Percentiles rank a stretch among this genome's conserved stretches.
phyloP scores from a whole-genome alignment of 2,329 filamentous ascomycete species.

The Ascosphaera apis region DNA sequence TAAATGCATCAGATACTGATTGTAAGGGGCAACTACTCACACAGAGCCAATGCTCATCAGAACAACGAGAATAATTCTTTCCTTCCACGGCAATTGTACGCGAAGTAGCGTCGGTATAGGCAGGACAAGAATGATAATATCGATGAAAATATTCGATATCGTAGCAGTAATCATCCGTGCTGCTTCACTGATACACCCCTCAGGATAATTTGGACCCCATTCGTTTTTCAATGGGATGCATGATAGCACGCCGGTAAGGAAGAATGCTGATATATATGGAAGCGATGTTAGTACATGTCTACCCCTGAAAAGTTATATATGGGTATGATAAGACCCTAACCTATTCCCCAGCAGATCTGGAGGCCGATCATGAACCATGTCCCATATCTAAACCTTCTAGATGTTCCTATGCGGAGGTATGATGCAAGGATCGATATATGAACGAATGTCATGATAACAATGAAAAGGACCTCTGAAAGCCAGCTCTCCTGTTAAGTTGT shows the following conservation, averaged over 20 bases:
- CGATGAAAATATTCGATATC: constrained; percentile 5
- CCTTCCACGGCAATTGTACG: constrained; percentile 4
- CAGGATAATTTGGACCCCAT: not conserved
- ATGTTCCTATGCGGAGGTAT: constrained; percentile 4
- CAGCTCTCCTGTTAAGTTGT: constrained; percentile 5
- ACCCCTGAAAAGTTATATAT: too few relatives aligned
- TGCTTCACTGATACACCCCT: constrained; percentile 4
- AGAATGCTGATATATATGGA: constrained; percentile 3
- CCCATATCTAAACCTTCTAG: constrained; percentile 2
- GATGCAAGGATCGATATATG: constrained; percentile 6
- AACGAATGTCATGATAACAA: constrained; percentile 5
- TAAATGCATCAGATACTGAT: not conserved
- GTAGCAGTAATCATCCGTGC: constrained; percentile 2
- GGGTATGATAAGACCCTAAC: constrained; percentile 1
- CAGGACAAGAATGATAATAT: constrained; percentile 5
- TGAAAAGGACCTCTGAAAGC: constrained; percentile 5
- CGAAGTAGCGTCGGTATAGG: constrained; percentile 7
- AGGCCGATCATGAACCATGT: constrained; percentile 5
- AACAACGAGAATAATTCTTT: constrained; percentile 4
- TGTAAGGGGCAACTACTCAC: not conserved
- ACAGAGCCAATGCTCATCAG: constrained; percentile 7
- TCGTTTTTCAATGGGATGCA: constrained; percentile 2
- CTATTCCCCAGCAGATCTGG: constrained; percentile 5
- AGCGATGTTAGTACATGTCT: too few relatives aligned
- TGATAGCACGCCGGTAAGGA: constrained; percentile 4